A percentile compares a stretch with the other conserved stretches of the same genome.
Conservation (phyloP, 768 basidiomycete species). For the Russula brevipes region DNA sequence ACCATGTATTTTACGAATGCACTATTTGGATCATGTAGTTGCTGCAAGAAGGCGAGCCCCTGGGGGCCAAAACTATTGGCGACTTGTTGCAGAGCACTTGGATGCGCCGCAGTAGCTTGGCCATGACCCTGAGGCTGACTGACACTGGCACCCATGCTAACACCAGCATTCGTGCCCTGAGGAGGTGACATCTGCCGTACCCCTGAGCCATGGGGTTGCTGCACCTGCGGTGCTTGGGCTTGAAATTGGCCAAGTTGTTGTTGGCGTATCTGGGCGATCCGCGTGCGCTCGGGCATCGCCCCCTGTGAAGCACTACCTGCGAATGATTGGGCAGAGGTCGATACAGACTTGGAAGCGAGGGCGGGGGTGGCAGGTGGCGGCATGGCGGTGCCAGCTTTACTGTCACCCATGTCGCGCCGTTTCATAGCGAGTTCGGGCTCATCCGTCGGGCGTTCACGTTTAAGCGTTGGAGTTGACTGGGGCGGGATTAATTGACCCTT, state of each 20-base stretch:
- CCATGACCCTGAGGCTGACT: constrained; percentile 7
- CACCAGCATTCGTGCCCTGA: constrained; percentile 9
- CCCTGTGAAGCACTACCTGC: neutral
- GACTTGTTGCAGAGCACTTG: constrained; percentile 11
- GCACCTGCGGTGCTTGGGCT: constrained; percentile 5
- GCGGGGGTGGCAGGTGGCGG: constrained; percentile 25
- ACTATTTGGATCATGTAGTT: constrained; percentile 25
- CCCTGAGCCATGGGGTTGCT: constrained; percentile 4
- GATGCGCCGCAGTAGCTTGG: constrained; percentile 5
- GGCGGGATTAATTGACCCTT: constrained; percentile 28
- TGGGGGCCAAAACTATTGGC: constrained; percentile 8
- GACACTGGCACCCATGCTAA: neutral
- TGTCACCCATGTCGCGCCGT: constrained; percentile 65
- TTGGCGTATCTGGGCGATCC: constrained; percentile 16
- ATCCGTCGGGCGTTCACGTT: constrained; percentile 54
- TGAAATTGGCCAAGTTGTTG: constrained; percentile 18
- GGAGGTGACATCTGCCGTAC: constrained; percentile 21
- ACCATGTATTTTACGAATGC: constrained; percentile 24
- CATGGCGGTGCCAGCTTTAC: constrained; percentile 38
- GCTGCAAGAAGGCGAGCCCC: constrained; percentile 20
- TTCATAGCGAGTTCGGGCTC: constrained; percentile 52
- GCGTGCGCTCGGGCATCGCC: constrained; percentile 11
- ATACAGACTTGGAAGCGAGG: constrained; percentile 8
- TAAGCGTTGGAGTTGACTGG: constrained; percentile 38
- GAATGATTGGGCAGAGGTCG: constrained; percentile 6